Evolutionary conservation across 1,284 basidiomycete genomes (phyloP), one percentile per base, ranked within the genome.

Genomic region (Ceratobasidium papillatum): DNA sequence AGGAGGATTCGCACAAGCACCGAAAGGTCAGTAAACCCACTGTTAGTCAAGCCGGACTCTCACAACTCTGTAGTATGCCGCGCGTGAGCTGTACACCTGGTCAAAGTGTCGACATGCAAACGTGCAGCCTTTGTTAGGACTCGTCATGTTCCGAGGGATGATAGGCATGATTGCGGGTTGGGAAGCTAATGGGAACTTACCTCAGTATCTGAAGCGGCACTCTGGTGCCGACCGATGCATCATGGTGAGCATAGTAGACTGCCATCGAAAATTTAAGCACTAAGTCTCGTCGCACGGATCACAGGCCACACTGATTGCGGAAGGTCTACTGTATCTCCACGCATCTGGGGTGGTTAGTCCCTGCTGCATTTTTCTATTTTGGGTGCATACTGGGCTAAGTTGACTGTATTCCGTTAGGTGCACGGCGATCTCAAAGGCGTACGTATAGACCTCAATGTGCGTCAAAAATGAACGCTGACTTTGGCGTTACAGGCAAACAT

Each of bases 401-500:
- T 2, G 32, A 4, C 41, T 25, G 2, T 12, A 41, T 12, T 25
- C 41, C 32, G 27, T 22, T 25, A 65, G 65, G 17, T 69, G 36
- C 65, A 63, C 12, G 61, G 61, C 3, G 61, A 63, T 30, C 41
- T 63, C 9, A 63, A 45, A 47, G 38, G 41, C 14, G 61, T 63
- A 27, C 25, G 61, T 45, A 17, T 22, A 12, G 32, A 3, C 2
- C 30, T n/a, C n/a, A n/a, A n/a, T n/a, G n/a, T n/a, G n/a, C n/a
- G n/a, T n/a, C n/a, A n/a, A n/a, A n/a, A n/a, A n/a, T n/a, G n/a
- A n/a, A n/a, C n/a, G n/a, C n/a, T n/a, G n/a, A n/a, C n/a, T n/a
- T n/a, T n/a, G n/a, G n/a, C n/a, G n/a, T n/a, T n/a, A n/a, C n/a
- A 66, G 64, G 32, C 34, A 3, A 68, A 68, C 30, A 49, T 68